Evolutionary conservation across 2,329 filamentous ascomycete genomes (phyloP), one percentile per base, ranked within the genome.

Genomic region (Penicillium sp.): DNA sequence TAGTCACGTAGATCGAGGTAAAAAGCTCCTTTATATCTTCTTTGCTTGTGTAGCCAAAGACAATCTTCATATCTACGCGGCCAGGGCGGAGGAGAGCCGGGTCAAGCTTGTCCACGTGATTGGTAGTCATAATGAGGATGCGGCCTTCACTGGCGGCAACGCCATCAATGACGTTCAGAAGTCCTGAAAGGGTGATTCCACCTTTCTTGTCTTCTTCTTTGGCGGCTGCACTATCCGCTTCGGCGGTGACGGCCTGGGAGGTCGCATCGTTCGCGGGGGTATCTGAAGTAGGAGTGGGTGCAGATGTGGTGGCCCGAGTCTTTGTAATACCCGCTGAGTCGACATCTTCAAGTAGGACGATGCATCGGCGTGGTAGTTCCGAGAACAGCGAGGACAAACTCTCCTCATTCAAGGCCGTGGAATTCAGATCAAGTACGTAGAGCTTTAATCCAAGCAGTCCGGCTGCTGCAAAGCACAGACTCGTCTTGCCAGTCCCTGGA

Each of bases 401-500:
- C 67, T 90, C 87, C 67, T 90, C 88, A 44, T 78, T 87, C 17
- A 88, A 78, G 2, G 78, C 77, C 31, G 70, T 75, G 3, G 85
- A 88, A 69, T 82, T 88, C 38, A 91, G 75, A 65, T 82, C 87
- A 60, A 90, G 80, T 53, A 90, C 87, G 71, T 90, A 90, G 59
- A 91, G 87, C 46, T 83, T 80, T 74, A 91, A 80, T 56, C 84
- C 83, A 68, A 90, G 87, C 66, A 84, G 82, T 5, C 88, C 88
- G 0, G 88, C 87, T 47, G 89, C 78, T 0, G 88, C 88, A 40
- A 90, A 80, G 60, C 84, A 87, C 1, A 91, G 78, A 43, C 85
- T 88, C 42, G 85, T 88, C 73, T 93, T 94, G 14, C 90, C 89
- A 0, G 89, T 92, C 0, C 90, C 89, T 0, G 89, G 89, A 0